Evolutionary conservation across 495 filamentous ascomycete species (phyloP), one percentile per base, ranked within the genome.

Genomic region (Penicillium psychrofluorescens): DNA sequence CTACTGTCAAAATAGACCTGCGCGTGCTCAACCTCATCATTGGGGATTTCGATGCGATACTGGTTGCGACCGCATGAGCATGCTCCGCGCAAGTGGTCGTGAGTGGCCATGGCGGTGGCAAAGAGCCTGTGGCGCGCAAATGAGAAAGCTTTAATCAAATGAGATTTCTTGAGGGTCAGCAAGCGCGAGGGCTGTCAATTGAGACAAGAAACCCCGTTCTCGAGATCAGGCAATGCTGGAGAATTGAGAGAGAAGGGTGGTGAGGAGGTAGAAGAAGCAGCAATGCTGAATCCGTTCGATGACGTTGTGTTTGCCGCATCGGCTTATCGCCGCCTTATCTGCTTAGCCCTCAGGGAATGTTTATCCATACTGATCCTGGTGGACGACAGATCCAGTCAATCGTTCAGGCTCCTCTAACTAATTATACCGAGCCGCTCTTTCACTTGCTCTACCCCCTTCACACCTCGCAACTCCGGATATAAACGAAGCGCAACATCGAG

Each of bases 61-160:
- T 81, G 75, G 55, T 91, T 95, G 28, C 90, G 81, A 34, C 88
- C 88, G 62, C 90, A 95, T 22, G 83, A 79, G 64, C 90, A 95
- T 56, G 81, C 74, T 44, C 90, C 89, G 41, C 72, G 76, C 22
- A 95, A 76, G 15, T 67, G 70, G 32, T 72, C 70, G 42, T 64
- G 50, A 22, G 2, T 22, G 45, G 55, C 41, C 58, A 58, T 65
- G 45, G 38, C 54, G 37, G 49, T 45, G 45, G 32, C 32, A 43
- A 13, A 38, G 29, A 13, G 27, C 10, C 34, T 8, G 36, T 9
- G 48, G 35, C 29, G 38, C 39, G 14, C 33, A 37, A 30, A 38
- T 15, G 44, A 12, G 12, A 13, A 30, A 33, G 33, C 22, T 36
- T 13, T 41, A 35, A 5, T 33, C 8, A 29, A 45, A 31, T 45